phyloP scores from a whole-genome alignment of 2,329 filamentous ascomycete species.

The Massarina eburnea region DNA sequence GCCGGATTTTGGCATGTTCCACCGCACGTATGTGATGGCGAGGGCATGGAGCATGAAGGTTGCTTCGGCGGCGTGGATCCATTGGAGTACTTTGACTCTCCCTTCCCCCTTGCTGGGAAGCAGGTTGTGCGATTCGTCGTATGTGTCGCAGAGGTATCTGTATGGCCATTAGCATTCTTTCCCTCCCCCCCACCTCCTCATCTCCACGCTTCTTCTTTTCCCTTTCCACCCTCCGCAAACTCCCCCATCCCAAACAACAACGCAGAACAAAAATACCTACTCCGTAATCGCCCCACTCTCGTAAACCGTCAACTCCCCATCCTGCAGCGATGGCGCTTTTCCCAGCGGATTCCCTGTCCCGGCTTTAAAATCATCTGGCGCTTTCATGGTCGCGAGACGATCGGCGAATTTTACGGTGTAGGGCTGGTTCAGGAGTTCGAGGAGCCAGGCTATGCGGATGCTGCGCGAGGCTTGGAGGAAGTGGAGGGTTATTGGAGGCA shows the following conservation, averaged over 20 bases:
- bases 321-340: too few species aligned
- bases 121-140: constrained; percentile 44
- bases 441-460: constrained; percentile 51
- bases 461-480: constrained; percentile 52
- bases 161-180: neutral
- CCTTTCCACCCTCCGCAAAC: too few species aligned
- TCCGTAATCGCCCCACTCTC: too few species aligned
- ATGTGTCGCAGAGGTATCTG: constrained; percentile 52
- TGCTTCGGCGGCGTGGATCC: constrained; percentile 51
- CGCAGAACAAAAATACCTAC: too few species aligned
- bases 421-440: constrained; percentile 47
- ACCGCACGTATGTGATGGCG: constrained; percentile 49
- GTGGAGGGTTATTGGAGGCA: constrained; percentile 10
- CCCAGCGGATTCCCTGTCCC: too few species aligned
- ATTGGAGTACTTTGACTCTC: constrained; percentile 45
- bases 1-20: constrained; percentile 41
- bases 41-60: constrained; percentile 51
- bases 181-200: constrained; percentile 26
- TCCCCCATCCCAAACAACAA: too few species aligned
- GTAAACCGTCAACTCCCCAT: too few species aligned
- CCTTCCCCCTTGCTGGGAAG: constrained; percentile 38
- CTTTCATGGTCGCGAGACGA: too few species aligned
- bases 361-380: too few species aligned
- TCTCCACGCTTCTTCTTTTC: too few species aligned
- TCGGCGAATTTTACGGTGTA: constrained; percentile 47